Evolutionary conservation across 768 basidiomycete species (phyloP), one percentile per base, ranked within the genome.

Genomic region (Harrya chromipes): DNA sequence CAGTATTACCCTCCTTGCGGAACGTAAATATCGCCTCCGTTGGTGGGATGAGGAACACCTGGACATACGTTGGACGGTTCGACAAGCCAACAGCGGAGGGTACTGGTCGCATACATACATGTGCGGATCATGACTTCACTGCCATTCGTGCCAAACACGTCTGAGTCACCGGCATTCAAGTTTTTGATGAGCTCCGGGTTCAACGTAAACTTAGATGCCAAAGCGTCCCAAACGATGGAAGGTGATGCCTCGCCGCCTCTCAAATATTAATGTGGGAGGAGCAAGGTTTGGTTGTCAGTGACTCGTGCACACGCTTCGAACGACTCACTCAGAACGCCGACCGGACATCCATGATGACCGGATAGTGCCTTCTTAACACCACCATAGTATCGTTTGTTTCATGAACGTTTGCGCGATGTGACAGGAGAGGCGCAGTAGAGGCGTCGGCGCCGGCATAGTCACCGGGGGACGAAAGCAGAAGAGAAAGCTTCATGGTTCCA

Each of bases 21-120:
- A 34, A 75, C 70, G 43, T 73, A 74, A 5, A 62, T 49, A 50
- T 72, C 69, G 9, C 72, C 71, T 8, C 58, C 57, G 6, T 42
- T 68, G 11, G 71, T 68, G 21, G 62, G 60, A 51, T 77, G 78
- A 13, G 74, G 73, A 16, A 77, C 55, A 24, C 72, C 76, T 77
- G 31, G 9, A 23, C 4, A 2, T 4, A 21, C n/a, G 4, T 51
- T n/a, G n/a, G n/a, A n/a, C n/a, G n/a, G n/a, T n/a, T n/a, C n/a
- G n/a, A n/a, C n/a, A n/a, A n/a, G n/a, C n/a, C n/a, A n/a, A n/a
- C n/a, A n/a, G n/a, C n/a, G n/a, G n/a, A n/a, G n/a, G n/a, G n/a
- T n/a, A n/a, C n/a, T n/a, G n/a, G 13, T 16, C 33, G 33, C 33
- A 16, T 33, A 33, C 14, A 14, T 16, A 27, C 2, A 5, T 6